Evolutionary conservation across 768 basidiomycete species (phyloP), one percentile per base, ranked within the genome.

Genomic region (Dentipellis fragilis): DNA sequence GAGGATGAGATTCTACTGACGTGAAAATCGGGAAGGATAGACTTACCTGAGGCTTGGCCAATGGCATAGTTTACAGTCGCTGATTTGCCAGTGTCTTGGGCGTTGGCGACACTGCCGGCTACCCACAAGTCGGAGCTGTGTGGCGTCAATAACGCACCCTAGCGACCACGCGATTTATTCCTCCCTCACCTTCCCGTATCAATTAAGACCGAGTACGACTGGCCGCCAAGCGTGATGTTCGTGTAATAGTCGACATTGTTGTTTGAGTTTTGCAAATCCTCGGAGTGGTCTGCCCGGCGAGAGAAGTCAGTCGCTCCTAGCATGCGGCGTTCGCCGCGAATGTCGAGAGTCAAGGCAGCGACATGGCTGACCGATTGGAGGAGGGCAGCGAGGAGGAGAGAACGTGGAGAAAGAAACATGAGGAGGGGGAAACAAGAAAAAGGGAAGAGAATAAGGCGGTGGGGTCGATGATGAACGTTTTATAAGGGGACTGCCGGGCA

Each of bases 81-180:
- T 8, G 67, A 68, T 51, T 63, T 66, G 2, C 72, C 74, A 38
- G 77, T 73, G 22, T 67, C 60, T 16, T 60, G 69, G 36, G 73
- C 74, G 38, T 65, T 65, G 10, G 69, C 67, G 7, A 83, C 74
- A 52, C 56, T 56, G 34, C 74, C 73, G 10, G 77, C 74, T 5
- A 85, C 76, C 77, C 80, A 85, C 8, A 85, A 66, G 63, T 87
- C 85, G 14, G 84, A 84, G 57, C 84, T 87, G 52, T 23, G 21
- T 22, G 48, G 48, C 22, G 23, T 29, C 29, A 29, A 29, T 29
- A 3, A 29, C 29, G 6, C 29, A 29, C 29, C 29, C 29, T 29
- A 29, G 29, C 29, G 29, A 29, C 29, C 29, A 29, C 29, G 29
- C 29, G 29, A 29, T 29, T 29, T 29, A 29, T 6, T 29, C 29